Evolutionary conservation across 305 asterid genomes (phyloP).

Genomic region (Fraxinus ornus): DNA sequence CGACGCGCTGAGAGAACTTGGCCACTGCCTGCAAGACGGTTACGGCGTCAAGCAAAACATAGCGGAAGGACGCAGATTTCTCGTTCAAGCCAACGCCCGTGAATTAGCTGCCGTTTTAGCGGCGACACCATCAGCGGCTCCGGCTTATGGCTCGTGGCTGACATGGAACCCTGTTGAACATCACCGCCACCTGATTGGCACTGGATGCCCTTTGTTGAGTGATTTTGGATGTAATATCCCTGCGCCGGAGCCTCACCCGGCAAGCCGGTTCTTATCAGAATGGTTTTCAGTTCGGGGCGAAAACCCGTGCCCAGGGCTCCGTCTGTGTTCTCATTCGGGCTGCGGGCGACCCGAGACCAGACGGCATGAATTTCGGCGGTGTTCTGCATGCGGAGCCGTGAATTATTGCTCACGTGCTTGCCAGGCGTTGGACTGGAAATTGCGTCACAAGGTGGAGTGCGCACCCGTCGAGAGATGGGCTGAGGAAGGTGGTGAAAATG

Average conservation of each 20-base stretch:
- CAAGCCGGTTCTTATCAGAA: conserved; percentile 42
- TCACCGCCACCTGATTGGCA: conserved; percentile 32
- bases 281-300: conserved; percentile 40
- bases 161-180: conserved; percentile 41
- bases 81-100: conserved; percentile 84
- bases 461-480: conserved; percentile 40
- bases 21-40: conserved; percentile 92
- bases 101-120: conserved; percentile 64
- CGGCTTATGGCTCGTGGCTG: conserved; percentile 46
- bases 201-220: conserved; percentile 53
- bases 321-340: conserved; percentile 53
- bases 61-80: conserved; percentile 71
- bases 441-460: conserved; percentile 56
- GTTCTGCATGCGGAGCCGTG: conserved; percentile 59
- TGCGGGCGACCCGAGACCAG: conserved; percentile 66
- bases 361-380: conserved; percentile 57
- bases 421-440: conserved; percentile 68
- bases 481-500: conserved; percentile 32
- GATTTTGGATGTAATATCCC: conserved; percentile 67
- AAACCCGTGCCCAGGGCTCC: conserved; percentile 41
- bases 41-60: conserved; percentile 77
- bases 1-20: conserved; percentile 89
- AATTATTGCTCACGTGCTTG: conserved; percentile 72
- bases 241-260: conserved; percentile 51
- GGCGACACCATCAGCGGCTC: conserved; percentile 36